Conservation (phyloP, 768 basidiomycete species). For the Lactarius pseudohatsudake region DNA sequence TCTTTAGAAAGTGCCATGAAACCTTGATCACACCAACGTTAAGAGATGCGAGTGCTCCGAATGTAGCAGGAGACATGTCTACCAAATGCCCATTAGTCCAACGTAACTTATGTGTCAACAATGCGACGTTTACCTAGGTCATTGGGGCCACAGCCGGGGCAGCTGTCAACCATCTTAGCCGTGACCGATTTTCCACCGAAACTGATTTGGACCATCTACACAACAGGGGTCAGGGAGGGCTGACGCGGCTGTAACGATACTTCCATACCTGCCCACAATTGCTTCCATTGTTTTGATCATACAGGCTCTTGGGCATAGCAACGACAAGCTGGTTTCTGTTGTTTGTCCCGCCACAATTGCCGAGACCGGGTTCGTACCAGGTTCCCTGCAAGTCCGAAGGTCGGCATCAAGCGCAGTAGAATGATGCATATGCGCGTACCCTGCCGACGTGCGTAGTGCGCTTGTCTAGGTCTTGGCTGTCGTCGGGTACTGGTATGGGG, state of each 20-base stretch:
- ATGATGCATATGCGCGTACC: constrained; percentile 42
- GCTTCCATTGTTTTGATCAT: constrained; percentile 12
- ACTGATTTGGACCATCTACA: constrained; percentile 16
- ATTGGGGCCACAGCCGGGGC: constrained; percentile 17
- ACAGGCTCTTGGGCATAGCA: constrained; percentile 21
- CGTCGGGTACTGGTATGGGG: constrained; percentile 43
- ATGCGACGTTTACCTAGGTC: constrained; percentile 25
- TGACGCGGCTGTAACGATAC: background rate
- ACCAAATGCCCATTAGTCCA: background rate
- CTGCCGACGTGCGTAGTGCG: constrained; percentile 54
- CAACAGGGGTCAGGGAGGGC: constrained; percentile 1
- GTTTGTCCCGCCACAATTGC: constrained; percentile 24
- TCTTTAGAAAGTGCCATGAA: constrained; percentile 13
- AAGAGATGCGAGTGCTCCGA: constrained; percentile 7
- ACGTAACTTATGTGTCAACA: background rate
- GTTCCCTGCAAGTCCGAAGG: constrained; percentile 21
- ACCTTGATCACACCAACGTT: constrained; percentile 11
- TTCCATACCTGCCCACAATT: constrained; percentile 25
- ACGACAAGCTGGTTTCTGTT: constrained; percentile 4
- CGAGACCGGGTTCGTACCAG: constrained; percentile 25
- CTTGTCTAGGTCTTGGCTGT: constrained; percentile 43
- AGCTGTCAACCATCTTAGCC: constrained; percentile 24
- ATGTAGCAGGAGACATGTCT: constrained; percentile 27
- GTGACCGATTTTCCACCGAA: constrained; percentile 15
- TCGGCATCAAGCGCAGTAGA: constrained; percentile 13